These are phyloP conservation scores for Lipomyces spencermartinsiae DNA, from an alignment of 805 yeast species.

Conservation along the genomic window DNA sequence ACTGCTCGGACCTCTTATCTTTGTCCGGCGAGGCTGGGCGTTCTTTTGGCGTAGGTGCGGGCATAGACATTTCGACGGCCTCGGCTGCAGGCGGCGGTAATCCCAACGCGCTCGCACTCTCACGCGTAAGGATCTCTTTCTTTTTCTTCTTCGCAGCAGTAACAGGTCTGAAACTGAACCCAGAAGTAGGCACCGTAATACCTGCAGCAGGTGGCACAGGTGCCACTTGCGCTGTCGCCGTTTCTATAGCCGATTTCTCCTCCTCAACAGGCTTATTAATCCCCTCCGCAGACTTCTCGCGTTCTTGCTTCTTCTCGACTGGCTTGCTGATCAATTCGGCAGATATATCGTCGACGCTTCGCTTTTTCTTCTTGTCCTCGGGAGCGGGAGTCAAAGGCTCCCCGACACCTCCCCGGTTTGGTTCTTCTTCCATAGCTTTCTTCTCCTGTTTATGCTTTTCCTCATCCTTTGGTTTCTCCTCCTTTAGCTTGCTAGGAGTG, in stretches of 20 bases:
- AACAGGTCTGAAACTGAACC: conserved; percentile 24
- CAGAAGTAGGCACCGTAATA: conserved; percentile 24
- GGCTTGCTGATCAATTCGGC: not conserved
- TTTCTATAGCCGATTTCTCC: not conserved
- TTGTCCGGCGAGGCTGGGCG: not conserved
- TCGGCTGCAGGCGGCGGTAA: conserved; percentile 20
- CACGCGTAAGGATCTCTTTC: conserved; percentile 27
- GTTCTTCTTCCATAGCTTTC: not conserved
- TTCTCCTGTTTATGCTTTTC: not conserved
- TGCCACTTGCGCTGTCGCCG: not conserved
- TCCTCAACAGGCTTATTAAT: not conserved
- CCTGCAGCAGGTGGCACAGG: not conserved
- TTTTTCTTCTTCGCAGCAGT: conserved; percentile 19
- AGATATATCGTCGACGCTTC: not conserved
- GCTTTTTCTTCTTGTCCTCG: not conserved
- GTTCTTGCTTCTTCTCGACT: conserved; percentile 6
- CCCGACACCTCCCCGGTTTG: not conserved
- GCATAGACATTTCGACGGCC: not conserved
- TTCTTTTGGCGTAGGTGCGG: not conserved
- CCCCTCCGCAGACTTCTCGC: not conserved
- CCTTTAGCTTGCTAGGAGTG: not conserved
- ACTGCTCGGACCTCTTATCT: not conserved
- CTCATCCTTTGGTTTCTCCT: not conserved
- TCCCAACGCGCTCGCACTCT: conserved; percentile 25
- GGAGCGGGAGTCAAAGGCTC: not conserved